Conservation (phyloP, 306 rosid species). For the Vigna mungo region DNA sequence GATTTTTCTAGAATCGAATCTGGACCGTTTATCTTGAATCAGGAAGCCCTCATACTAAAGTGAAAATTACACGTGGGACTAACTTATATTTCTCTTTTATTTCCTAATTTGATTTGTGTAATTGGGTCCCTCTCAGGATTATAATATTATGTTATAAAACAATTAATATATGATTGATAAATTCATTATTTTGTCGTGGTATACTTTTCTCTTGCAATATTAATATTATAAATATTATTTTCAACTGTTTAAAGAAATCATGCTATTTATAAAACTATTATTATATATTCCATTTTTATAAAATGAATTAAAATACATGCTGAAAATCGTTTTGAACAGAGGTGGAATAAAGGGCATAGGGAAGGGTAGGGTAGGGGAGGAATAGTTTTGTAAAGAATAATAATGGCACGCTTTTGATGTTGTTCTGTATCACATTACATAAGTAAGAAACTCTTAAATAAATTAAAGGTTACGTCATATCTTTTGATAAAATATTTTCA, state of each 20-base stretch:
- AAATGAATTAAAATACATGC: background rate
- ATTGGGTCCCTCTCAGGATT: too few relatives aligned
- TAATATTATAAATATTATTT: background rate
- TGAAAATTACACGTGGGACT: background rate
- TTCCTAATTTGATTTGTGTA: too few relatives aligned
- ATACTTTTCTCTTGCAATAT: background rate
- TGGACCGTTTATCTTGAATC: constrained; percentile 6
- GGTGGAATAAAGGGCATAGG: background rate
- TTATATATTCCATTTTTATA: background rate
- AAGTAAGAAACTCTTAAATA: background rate
- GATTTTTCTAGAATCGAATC: background rate
- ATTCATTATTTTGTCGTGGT: too few relatives aligned
- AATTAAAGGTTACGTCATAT: too few relatives aligned
- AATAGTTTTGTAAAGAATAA: background rate
- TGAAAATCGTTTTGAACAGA: background rate
- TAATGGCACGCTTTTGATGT: background rate
- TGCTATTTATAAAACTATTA: too few relatives aligned
- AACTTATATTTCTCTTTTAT: too few relatives aligned
- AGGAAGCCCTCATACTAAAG: too few relatives aligned
- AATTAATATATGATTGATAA: too few relatives aligned
- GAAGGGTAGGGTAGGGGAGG: background rate
- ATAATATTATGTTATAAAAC: too few relatives aligned
- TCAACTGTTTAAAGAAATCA: too few relatives aligned
- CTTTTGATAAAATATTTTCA: too few relatives aligned
- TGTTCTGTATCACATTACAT: background rate